Evolutionary conservation across 768 basidiomycete genomes (phyloP), one percentile per base, ranked within the genome.

Genomic region (Neoboletus subvelutipes): DNA sequence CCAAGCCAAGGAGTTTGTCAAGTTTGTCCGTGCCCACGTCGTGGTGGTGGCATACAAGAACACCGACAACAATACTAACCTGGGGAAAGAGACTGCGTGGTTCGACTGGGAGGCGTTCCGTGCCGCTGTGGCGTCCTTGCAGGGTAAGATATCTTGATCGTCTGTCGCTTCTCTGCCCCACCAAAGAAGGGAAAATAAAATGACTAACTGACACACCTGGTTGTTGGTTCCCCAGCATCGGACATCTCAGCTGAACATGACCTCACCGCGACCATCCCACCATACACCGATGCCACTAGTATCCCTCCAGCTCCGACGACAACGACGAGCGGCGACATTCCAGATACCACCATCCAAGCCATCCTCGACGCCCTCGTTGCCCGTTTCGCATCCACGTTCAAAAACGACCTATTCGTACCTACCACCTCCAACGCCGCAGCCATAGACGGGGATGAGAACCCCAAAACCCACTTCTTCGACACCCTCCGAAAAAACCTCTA

Each of bases 1-100:
- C 11, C 52, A 56, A 28, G 52, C 34, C 24, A 56, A 56, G 34
- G 55, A 54, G 22, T 56, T 56, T 26, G 41, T 56, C 36, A 37
- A 54, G 12, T 45, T 56, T 33, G 55, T 55, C 13, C 51, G 36
- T 34, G 22, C 36, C 24, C 43, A 54, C 36, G 55, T 56, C 2
- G 51, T 26, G 5, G 55, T 56, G 13, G 17, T 5, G 26, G 50
- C 18, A 22, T 20, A 31, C 11, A 17, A 36, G 24, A 43, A 29
- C 41, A 8, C 6, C 10, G 11, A 45, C 17, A 26, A 4, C 28
- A 13, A 50, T 11, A 24, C 7, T 13, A 7, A 12, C 13, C 28
- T 22, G 1, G 42, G 9, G 4, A 56, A 22, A 15, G 55, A 54
- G 26, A 43, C 20, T 1, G 55, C 10, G 20, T 17, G 55, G 34